These are phyloP conservation scores for Suhomyces prunicola DNA, from an alignment of 805 yeast genomes.

Conservation along the genomic window DNA sequence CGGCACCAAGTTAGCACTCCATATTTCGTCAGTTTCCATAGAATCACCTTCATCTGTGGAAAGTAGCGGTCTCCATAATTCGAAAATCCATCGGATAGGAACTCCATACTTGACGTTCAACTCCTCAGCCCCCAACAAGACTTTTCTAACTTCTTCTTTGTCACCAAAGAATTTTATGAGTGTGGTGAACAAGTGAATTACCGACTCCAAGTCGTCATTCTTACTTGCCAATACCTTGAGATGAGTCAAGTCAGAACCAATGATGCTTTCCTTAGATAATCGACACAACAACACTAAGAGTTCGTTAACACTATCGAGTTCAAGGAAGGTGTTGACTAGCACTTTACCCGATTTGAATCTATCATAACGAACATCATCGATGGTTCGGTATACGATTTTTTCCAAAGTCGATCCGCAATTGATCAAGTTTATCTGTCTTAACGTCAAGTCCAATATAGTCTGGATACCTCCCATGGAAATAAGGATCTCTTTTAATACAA, in stretches of 20 bases:
- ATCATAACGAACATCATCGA: conserved; percentile 55
- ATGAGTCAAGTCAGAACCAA: conserved; percentile 38
- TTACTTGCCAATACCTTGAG: conserved; percentile 70
- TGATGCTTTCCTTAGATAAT: conserved; percentile 39
- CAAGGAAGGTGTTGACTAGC: conserved; percentile 45
- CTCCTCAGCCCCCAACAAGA: conserved; percentile 40
- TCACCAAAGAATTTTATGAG: conserved; percentile 52
- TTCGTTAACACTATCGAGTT: conserved; percentile 52
- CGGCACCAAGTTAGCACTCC: conserved; percentile 2
- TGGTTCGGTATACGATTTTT: conserved; percentile 51
- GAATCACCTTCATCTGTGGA: neutral
- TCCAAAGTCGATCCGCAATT: conserved; percentile 63
- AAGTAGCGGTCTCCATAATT: conserved; percentile 63
- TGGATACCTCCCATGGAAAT: conserved; percentile 78
- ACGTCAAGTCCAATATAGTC: conserved; percentile 62
- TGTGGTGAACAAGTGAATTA: conserved; percentile 64
- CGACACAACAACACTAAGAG: conserved; percentile 62
- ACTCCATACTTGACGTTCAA: conserved; percentile 44
- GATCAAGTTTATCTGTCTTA: conserved; percentile 60
- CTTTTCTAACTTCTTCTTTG: conserved; percentile 25
- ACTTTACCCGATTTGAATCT: conserved; percentile 46
- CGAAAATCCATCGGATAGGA: conserved; percentile 66
- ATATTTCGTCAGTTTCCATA: neutral
- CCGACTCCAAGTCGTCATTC: conserved; percentile 66
- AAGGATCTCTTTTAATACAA: conserved; percentile 65